Evolutionary conservation across 2,329 filamentous ascomycete genomes (phyloP).

Genomic region (Dothistroma pini): DNA sequence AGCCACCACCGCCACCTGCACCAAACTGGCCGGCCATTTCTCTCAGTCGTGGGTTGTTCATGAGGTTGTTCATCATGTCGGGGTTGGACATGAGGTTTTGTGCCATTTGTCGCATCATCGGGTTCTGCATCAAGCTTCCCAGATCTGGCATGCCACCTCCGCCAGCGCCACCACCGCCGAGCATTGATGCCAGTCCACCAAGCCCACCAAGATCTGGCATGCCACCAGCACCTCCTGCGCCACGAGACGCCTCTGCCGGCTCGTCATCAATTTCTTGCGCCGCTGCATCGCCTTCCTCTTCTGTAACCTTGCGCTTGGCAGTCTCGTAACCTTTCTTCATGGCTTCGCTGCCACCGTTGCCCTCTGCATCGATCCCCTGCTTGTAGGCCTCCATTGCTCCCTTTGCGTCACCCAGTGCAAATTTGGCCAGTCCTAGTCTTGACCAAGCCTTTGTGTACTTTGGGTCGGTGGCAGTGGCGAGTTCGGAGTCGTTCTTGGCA

Average conservation of each 20-base stretch:
- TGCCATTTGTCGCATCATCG: conserved; percentile 97
- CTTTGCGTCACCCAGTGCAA: conserved; percentile 84
- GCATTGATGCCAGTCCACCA: conserved; percentile 42
- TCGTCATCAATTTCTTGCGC: conserved; percentile 38
- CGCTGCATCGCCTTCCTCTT: conserved; percentile 54
- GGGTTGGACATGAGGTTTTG: conserved; percentile 95
- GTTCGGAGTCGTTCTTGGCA: conserved; percentile 82
- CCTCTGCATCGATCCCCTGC: conserved; percentile 89
- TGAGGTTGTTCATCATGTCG: conserved; percentile 82
- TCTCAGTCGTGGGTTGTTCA: conserved; percentile 86
- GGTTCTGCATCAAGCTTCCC: conserved; percentile 86
- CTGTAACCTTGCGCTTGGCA: conserved; percentile 79
- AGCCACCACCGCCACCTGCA: conserved; percentile 42
- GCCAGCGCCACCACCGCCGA: conserved; percentile 58
- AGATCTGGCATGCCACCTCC: conserved; percentile 86
- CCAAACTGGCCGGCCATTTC: conserved; percentile 83
- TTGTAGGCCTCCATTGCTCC: conserved; percentile 93
- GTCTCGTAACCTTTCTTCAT: conserved; percentile 99
- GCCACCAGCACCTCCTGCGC: conserved; percentile 39
- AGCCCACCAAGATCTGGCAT: conserved; percentile 39
- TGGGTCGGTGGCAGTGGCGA: conserved; percentile 82
- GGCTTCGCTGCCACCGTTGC: conserved; percentile 87
- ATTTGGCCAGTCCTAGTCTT: conserved; percentile 83
- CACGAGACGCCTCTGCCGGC: conserved; percentile 25
- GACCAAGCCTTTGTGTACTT: conserved; percentile 98